A percentile compares a stretch with the other conserved stretches of the same genome.
Conservation (phyloP, 805 yeast species). For the Hanseniaspora mollemarum region DNA sequence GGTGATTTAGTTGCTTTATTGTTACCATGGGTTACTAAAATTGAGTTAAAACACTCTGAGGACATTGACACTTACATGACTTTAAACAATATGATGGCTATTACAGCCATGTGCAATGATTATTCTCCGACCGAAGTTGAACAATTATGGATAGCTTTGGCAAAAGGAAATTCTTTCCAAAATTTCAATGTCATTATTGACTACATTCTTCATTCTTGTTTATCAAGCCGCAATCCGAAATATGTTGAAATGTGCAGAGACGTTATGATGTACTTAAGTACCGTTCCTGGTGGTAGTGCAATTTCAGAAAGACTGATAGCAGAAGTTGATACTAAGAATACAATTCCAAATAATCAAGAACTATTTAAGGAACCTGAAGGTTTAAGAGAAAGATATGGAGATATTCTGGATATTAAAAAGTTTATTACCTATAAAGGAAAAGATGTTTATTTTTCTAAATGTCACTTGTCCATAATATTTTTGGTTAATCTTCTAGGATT, state of each 20-base stretch:
- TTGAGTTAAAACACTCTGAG: constrained; percentile 46
- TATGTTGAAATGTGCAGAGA: constrained; percentile 75
- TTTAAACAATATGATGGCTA: constrained; percentile 66
- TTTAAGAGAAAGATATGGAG: constrained; percentile 44
- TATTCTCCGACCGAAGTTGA: constrained; percentile 77
- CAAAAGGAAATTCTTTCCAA: constrained; percentile 52
- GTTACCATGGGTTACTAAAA: constrained; percentile 85
- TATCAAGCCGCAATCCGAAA: constrained; percentile 55
- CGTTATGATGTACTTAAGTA: constrained; percentile 60
- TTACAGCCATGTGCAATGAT: constrained; percentile 67
- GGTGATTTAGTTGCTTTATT: constrained; percentile 70
- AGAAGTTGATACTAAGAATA: constrained; percentile 69
- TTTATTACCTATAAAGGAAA: constrained; percentile 44
- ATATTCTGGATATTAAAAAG: constrained; percentile 59
- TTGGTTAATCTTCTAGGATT: constrained; percentile 67
- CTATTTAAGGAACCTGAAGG: constrained; percentile 27
- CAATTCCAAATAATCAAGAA: constrained; percentile 64
- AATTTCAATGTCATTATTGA: constrained; percentile 64
- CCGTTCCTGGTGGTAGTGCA: constrained; percentile 41
- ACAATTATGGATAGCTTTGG: constrained; percentile 92
- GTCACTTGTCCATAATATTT: constrained; percentile 77
- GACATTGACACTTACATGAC: constrained; percentile 54
- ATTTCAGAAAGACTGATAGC: constrained; percentile 51
- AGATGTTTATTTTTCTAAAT: constrained; percentile 71
- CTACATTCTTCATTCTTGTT: constrained; percentile 54